Base-by-base conservation (phyloP, 2,329 filamentous ascomycete genomes). In the Alternaria sp. region DNA sequence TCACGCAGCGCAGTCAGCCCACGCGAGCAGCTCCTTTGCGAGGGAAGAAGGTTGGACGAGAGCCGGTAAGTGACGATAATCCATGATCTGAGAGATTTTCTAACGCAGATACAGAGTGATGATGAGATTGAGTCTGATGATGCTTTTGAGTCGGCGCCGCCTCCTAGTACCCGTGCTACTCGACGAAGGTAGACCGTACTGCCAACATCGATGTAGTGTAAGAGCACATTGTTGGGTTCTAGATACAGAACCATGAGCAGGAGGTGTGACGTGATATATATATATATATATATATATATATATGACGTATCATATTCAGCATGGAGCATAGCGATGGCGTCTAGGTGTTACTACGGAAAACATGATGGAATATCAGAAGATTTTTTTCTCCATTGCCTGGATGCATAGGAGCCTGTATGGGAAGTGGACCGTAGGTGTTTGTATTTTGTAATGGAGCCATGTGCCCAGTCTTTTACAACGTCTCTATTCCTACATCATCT, bases 81-180 rank as follows among this genome's bases (percentile, higher is more conserved):
- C 10, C 1, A 24, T 21, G 3, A 17, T 17, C 1, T 46, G 44
- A 14, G 21, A 26, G n/a, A 8, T 29, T 29, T 45, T 36, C 63
- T 69, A 21, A 69, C 13, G 3, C 29, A 5, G 1, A 23, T 26
- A n/a, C 40, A 78, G 75, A 78, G 75, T 46, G 77, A 79, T 49
- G 77, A 79, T 53, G 77, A 79, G 53, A 79, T 79, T 5, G 77
- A 78, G 51, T 77, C 78, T 54, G 74, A 77, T 29, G 76, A 78
- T 56, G 77, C 76, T 17, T 79, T 79, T 51, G 77, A 79, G 50
- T 73, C 77, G 2, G 60, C 68, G 17, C 66, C 74, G 24, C 66
- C 66, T 23, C 45, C 49, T 7, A 58, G 54, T 33, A 52, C 72
- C 23, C 61, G 73, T 17, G 54, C 51, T 36, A 72, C 67, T 7